These are phyloP conservation scores for Phoenix roebelenii DNA, from an alignment of 176 grass and related monocot genomes.

Conservation along the genomic window DNA sequence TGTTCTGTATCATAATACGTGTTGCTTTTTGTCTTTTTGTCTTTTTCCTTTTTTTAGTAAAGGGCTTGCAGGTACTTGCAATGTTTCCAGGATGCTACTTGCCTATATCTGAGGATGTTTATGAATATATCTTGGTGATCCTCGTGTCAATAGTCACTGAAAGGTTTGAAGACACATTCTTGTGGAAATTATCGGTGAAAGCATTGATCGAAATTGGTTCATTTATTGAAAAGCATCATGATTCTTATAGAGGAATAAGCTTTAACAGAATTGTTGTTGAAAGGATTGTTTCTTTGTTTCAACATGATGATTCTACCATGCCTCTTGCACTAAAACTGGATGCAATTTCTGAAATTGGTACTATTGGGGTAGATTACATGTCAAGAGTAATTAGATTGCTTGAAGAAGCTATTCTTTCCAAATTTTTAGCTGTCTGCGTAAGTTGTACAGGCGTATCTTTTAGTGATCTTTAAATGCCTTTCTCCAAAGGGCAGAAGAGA, in stretches of 20 bases:
- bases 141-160: conserved; percentile 44
- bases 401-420: conserved; percentile 52
- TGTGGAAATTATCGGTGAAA: conserved; percentile 74
- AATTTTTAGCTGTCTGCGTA: conserved; percentile 49
- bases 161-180: conserved; percentile 35
- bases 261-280: conserved; percentile 58
- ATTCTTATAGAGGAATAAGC: conserved; percentile 43
- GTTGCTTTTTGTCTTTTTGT: not conserved
- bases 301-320: conserved; percentile 37
- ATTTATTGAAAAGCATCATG: conserved; percentile 36
- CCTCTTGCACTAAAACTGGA: conserved; percentile 57
- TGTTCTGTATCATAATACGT: too few relatives aligned
- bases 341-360: conserved; percentile 67
- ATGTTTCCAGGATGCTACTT: conserved; percentile 60
- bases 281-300: conserved; percentile 54
- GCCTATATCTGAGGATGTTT: conserved; percentile 40
- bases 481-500: too few relatives aligned
- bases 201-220: conserved; percentile 62
- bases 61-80: conserved; percentile 63
- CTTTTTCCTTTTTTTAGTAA: conserved; percentile 33
- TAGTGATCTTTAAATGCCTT: not conserved
- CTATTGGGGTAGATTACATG: conserved; percentile 37
- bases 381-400: conserved; percentile 53
- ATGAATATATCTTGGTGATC: conserved; percentile 49
- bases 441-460: not conserved